A percentile compares a stretch with the other conserved stretches of the same genome.
Conservation (phyloP, 257 asterid genomes). For the Anisodus tanguticus region DNA sequence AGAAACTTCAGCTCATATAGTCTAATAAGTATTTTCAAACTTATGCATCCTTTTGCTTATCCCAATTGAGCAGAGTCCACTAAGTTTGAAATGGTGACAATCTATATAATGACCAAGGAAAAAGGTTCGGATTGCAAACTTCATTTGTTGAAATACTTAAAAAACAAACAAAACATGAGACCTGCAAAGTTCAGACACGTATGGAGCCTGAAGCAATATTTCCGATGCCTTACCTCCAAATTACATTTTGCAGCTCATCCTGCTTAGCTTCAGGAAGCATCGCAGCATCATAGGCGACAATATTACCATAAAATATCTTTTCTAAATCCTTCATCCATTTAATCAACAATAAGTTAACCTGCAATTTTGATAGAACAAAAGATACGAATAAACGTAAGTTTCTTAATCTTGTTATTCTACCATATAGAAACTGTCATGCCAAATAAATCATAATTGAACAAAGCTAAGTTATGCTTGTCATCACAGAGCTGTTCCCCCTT, state of each 20-base stretch:
- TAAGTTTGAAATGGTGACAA: neutral
- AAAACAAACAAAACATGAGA: neutral
- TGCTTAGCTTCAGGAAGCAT: conserved; percentile 73
- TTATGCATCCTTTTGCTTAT: neutral
- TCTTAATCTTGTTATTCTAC: neutral
- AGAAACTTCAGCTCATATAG: neutral
- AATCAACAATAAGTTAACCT: conserved; percentile 82
- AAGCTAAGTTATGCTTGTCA: neutral
- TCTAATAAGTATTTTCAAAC: neutral
- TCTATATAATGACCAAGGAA: neutral
- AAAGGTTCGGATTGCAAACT: neutral
- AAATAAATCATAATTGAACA: neutral
- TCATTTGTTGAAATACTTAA: neutral
- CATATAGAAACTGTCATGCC: neutral
- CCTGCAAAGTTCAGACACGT: neutral
- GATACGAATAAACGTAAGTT: neutral
- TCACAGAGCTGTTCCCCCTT: neutral
- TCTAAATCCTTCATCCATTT: conserved; percentile 98
- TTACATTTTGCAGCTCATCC: conserved; percentile 75
- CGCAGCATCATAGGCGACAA: conserved; percentile 91
- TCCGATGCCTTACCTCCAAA: conserved; percentile 77
- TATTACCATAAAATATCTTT: conserved; percentile 87
- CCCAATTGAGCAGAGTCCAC: neutral
- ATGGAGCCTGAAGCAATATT: conserved; percentile 27
- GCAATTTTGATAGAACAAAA: conserved; percentile 36